Base-by-base conservation (phyloP, 1,284 basidiomycete species). In the Leccinum fuscescens region DNA sequence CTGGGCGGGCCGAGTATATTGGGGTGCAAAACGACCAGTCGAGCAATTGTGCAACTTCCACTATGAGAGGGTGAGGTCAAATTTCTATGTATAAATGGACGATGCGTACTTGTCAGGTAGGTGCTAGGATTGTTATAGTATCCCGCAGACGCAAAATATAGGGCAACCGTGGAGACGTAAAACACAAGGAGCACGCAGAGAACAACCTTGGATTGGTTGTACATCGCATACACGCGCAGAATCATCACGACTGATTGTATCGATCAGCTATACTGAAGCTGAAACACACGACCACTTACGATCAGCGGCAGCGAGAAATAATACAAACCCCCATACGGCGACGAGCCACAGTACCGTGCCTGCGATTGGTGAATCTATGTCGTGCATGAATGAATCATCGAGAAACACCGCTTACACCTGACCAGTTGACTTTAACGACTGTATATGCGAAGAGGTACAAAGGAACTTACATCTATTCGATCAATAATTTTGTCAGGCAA, bases 141-240 rank as follows among this genome's bases (percentile, higher is more conserved):
- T 33, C 22, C 49, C 2, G 22, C 22, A 37, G 64, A 54, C 12
- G 54, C 2, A 7, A 20, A 12, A 20, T 58, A 67, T 11, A 67
- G 6, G 33, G 57, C 5, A 5, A 70, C 27, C 14, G 58, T 62
- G 6, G 52, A 12, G 2, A 11, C 33, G 39, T 60, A 72, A 44
- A 62, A n/a, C 31, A 56, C 33, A 12, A 71, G 59, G 4, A 69
- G 66, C 15, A 60, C 20, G 6, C 59, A 56, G 14, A 69, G 35
- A 20, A 70, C 29, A 11, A 56, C 33, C 64, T 11, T 68, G 24
- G 64, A 67, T 57, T 46, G 55, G 33, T 54, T 29, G 57, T 71
- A 72, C 59, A 72, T 60, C 14, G 69, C 64, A 33, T 72, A 70
- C 14, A 70, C 56, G 2, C 69, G 66, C 8, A 69, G 37, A 48